phyloP scores from a whole-genome alignment of 768 basidiomycete genomes.

The Leucogyrophana mollusca region DNA sequence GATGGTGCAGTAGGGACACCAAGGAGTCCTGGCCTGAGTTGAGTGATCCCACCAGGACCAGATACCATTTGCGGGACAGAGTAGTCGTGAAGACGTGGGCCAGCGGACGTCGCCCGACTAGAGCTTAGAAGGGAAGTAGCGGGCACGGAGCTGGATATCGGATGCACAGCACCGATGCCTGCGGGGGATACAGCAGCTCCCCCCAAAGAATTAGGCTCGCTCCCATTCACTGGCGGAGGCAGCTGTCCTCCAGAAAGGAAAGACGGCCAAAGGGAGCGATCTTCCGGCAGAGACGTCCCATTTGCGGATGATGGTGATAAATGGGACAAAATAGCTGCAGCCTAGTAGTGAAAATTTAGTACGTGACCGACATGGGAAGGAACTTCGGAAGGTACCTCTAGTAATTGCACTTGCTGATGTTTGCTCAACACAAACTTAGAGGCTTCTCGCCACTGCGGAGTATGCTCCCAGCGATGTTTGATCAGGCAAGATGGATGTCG shows the following conservation, averaged over 20 bases:
- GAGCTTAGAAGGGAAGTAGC: slow-evolving; percentile 24
- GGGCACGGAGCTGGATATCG: slow-evolving; percentile 56
- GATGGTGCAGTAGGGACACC: slow-evolving; percentile 31
- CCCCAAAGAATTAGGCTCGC: slow-evolving; percentile 14
- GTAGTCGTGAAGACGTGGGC: slow-evolving; percentile 70
- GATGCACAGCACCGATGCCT: slow-evolving; percentile 16
- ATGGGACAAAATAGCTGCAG: slow-evolving; percentile 93
- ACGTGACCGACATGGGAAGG: slow-evolving; percentile 1
- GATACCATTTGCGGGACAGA: slow-evolving; percentile 39
- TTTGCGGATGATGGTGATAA: slow-evolving; percentile 61
- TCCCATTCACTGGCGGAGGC: slow-evolving; percentile 43
- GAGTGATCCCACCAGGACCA: slow-evolving; percentile 44
- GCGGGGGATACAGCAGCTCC: slow-evolving; percentile 12
- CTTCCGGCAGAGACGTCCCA: slow-evolving; percentile 86
- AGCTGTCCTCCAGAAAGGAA: slow-evolving; percentile 73
- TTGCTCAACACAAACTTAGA: slow-evolving; percentile 89
- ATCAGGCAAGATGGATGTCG: slow-evolving; percentile 93
- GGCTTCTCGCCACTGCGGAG: slow-evolving; percentile 93
- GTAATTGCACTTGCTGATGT: slow-evolving; percentile 95
- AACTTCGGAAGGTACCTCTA: slow-evolving; percentile 61
- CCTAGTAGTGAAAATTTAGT: slow-evolving; percentile 41
- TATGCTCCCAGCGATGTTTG: slow-evolving; percentile 98
- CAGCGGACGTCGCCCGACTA: slow-evolving; percentile 32
- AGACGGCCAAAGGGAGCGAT: slow-evolving; percentile 90
- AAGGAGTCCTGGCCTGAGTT: slow-evolving; percentile 58